A percentile compares a stretch with the other conserved stretches of the same genome.
These are phyloP conservation scores for Fusarium marasasianum DNA, from an alignment of 2,329 filamentous ascomycete genomes.

Conservation along the genomic window DNA sequence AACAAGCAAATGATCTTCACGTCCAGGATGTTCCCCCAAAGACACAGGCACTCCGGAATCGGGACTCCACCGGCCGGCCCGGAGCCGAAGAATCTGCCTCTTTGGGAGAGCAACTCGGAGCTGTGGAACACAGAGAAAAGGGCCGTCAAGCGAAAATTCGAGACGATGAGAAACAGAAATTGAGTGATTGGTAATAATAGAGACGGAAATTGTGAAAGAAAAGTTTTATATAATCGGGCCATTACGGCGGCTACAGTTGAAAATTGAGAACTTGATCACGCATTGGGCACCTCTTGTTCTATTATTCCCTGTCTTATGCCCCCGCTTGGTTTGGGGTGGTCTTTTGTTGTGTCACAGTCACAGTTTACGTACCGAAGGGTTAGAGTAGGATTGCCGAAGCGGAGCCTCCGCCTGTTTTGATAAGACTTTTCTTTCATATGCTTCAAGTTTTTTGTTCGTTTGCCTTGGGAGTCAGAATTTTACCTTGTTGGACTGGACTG, in stretches of 20 bases:
- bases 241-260: constrained; percentile 5
- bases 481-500: constrained; percentile 8
- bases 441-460: neutral
- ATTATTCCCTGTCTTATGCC: constrained; percentile 24
- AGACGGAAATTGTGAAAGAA: neutral
- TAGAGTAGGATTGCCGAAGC: constrained; percentile 36
- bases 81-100: constrained; percentile 26
- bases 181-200: neutral
- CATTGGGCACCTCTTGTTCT: constrained; percentile 17
- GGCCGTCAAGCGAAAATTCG: neutral
- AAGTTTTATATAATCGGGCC: constrained; percentile 18
- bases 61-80: constrained; percentile 24
- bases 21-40: constrained; percentile 1
- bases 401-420: constrained; percentile 21
- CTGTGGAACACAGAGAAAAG: constrained; percentile 13
- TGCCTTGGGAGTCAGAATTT: neutral
- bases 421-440: neutral
- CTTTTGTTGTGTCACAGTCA: constrained; percentile 21
- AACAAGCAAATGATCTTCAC: constrained; percentile 24
- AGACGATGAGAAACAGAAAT: neutral
- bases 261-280: constrained; percentile 6
- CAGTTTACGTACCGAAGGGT: neutral
- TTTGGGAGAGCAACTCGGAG: constrained; percentile 11
- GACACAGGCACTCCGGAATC: constrained; percentile 6
- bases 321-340: constrained; percentile 17